Base-by-base conservation (phyloP, 257 asterid genomes). In the Plantago major region DNA sequence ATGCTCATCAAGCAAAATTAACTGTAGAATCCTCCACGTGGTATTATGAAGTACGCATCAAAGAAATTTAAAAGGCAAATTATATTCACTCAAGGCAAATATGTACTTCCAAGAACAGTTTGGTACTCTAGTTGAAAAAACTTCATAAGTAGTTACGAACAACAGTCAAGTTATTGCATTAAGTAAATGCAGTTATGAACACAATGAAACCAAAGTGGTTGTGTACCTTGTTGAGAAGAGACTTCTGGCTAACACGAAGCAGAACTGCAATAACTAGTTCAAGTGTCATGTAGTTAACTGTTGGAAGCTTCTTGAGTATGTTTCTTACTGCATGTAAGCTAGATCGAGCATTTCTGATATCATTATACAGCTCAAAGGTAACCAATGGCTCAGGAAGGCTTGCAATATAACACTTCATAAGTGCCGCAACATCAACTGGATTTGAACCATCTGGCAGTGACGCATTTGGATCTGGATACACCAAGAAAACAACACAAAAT, bases 341-440 rank as follows among this genome's bases (percentile, higher is more conserved):
- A 57, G 90, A 83, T 16, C 91, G 92, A 42, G 94, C 89, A 73
- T 70, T 71, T 77, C 79, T 82, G 70, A 91, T 76, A 56, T 91
- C 94, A 52, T 74, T 62, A 71, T 80, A 84, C 58, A 88, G 78
- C 70, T 85, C 92, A 62, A 85, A 88, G 77, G 95, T 82, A 55
- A 86, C 78, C 73, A 91, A 67, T 40, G 98, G 96, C 78, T 85
- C 95, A 63, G 96, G 94, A 56, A 91, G 84, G 76, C 96, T 88
- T 65, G 98, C 92, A 67, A 90, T 81, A 56, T 88, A 90, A 61
- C 94, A 85, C 82, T 88, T 90, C 44, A 81, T 69, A 56, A 90
- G 83, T 67, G 94, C 89, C 46, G 98, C 98, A 70, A 84, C 77
- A 58, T 88, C 87, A 61, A 85, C 70, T 13, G 98, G 75, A 62